phyloP scores from a whole-genome alignment of 805 yeast genomes.

The Schwanniomyces yamadae region DNA sequence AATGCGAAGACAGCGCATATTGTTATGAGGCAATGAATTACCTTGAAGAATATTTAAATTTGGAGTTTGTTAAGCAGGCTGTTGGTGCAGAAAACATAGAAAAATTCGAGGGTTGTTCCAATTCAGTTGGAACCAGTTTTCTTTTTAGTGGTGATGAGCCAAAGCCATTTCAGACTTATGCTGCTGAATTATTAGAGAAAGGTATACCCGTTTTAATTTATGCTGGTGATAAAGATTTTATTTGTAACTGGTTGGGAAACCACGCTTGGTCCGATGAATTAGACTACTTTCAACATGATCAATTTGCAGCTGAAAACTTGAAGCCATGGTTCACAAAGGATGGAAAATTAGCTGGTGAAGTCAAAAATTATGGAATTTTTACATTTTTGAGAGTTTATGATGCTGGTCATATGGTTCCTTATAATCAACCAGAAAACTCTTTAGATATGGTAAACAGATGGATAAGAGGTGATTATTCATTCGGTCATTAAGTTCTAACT shows the following conservation, averaged over 20 bases:
- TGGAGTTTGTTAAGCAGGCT: slow-evolving; percentile 50
- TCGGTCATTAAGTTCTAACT: slow-evolving; percentile 11
- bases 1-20: slow-evolving; percentile 48
- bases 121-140: slow-evolving; percentile 50
- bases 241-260: slow-evolving; percentile 48
- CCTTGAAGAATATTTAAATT: slow-evolving; percentile 53
- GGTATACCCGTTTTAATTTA: slow-evolving; percentile 41
- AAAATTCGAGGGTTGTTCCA: slow-evolving; percentile 46
- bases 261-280: slow-evolving; percentile 39
- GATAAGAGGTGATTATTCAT: slow-evolving; percentile 64
- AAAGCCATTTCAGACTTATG: slow-evolving; percentile 70
- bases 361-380: slow-evolving; percentile 67
- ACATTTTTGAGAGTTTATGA: slow-evolving; percentile 82
- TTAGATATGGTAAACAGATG: slow-evolving; percentile 84
- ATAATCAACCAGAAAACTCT: slow-evolving; percentile 77
- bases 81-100: slow-evolving; percentile 57
- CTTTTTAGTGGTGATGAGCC: slow-evolving; percentile 62
- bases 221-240: slow-evolving; percentile 47
- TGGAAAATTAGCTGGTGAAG: slow-evolving; percentile 61
- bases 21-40: slow-evolving; percentile 54
- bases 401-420: slow-evolving; percentile 97
- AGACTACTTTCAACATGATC: slow-evolving; percentile 23
- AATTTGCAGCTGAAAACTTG: slow-evolving; percentile 19
- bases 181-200: slow-evolving; percentile 38
- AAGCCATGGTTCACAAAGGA: slow-evolving; percentile 37